These are phyloP conservation scores for Daldinia grandis DNA, from an alignment of 495 filamentous ascomycete species.

Conservation along the genomic window DNA sequence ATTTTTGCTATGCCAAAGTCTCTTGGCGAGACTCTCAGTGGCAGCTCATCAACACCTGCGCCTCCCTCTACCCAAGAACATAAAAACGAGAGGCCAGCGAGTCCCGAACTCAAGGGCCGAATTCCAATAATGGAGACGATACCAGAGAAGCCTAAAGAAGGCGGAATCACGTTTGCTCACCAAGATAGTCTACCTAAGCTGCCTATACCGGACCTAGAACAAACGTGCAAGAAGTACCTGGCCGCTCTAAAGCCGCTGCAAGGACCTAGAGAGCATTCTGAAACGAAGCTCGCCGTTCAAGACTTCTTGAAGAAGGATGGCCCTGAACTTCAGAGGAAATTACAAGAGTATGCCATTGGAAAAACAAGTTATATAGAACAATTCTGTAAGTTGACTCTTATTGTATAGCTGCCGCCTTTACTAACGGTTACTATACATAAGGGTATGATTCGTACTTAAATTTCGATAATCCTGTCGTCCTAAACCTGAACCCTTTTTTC, in stretches of 20 bases:
- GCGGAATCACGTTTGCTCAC: slow-evolving; percentile 84
- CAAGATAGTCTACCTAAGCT: slow-evolving; percentile 92
- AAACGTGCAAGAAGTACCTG: slow-evolving; percentile 81
- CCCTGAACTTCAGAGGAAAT: slow-evolving; percentile 81
- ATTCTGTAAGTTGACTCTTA: slow-evolving; percentile 76
- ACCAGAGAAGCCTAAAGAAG: slow-evolving; percentile 53
- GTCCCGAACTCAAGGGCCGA: slow-evolving; percentile 40
- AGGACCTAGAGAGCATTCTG: slow-evolving; percentile 78
- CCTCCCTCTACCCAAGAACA: slow-evolving; percentile 46
- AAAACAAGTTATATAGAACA: slow-evolving; percentile 98
- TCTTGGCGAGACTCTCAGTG: slow-evolving; percentile 69
- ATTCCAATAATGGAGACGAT: slow-evolving; percentile 50
- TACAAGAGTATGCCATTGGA: slow-evolving; percentile 92
- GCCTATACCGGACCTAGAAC: slow-evolving; percentile 91
- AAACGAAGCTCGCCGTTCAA: slow-evolving; percentile 79
- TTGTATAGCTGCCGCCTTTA: neutral
- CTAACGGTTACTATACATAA: slow-evolving; percentile 46
- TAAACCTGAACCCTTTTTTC: slow-evolving; percentile 98
- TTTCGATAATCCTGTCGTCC: slow-evolving; percentile 95
- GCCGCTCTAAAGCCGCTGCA: slow-evolving; percentile 85
- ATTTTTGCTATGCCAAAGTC: slow-evolving; percentile 75
- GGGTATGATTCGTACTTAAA: slow-evolving; percentile 99
- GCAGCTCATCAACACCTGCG: slow-evolving; percentile 45
- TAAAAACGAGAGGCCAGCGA: slow-evolving; percentile 43
- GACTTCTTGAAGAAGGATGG: slow-evolving; percentile 90